These are phyloP conservation scores for Tympanopsis confertula DNA, from an alignment of 2,329 filamentous ascomycete species.

Conservation along the genomic window DNA sequence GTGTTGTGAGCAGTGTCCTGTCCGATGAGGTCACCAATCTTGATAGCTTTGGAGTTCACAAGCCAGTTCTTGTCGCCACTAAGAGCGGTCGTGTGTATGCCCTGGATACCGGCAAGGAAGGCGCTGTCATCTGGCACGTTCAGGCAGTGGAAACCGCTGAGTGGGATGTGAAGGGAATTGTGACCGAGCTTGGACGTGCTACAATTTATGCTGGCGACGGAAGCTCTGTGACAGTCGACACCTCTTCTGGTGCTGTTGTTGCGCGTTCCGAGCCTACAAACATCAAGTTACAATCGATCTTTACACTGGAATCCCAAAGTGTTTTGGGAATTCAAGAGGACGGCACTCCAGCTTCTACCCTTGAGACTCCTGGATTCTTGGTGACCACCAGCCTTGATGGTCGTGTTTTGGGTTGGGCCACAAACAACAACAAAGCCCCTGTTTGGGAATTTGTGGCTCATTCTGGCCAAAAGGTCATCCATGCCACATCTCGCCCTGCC, in stretches of 20 bases:
- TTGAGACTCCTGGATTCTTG: neutral
- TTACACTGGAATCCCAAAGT: too few species aligned
- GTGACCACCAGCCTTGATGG: constrained; percentile 15
- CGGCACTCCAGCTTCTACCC: neutral
- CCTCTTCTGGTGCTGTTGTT: constrained; percentile 11
- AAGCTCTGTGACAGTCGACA: constrained; percentile 23
- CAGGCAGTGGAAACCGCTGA: constrained; percentile 34
- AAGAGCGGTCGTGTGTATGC: constrained; percentile 48
- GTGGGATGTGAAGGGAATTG: constrained; percentile 41
- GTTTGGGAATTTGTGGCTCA: constrained; percentile 50
- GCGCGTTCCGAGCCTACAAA: constrained; percentile 6
- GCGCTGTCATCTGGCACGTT: constrained; percentile 47
- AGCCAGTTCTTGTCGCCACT: constrained; percentile 52
- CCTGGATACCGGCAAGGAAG: constrained; percentile 49
- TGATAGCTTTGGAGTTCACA: constrained; percentile 56
- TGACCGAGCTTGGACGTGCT: constrained; percentile 26
- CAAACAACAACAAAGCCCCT: constrained; percentile 17
- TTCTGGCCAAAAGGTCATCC: constrained; percentile 41
- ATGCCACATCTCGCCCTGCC: constrained; percentile 43
- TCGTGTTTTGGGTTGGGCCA: neutral
- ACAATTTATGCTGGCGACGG: constrained; percentile 31
- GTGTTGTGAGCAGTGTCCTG: constrained; percentile 39
- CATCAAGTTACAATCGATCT: neutral
- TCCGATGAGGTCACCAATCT: constrained; percentile 28
- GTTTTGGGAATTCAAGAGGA: neutral